Base-by-base conservation (phyloP, 371 early-diverging fungal genomes). In the Amoeboaphelidium occidentale region DNA sequence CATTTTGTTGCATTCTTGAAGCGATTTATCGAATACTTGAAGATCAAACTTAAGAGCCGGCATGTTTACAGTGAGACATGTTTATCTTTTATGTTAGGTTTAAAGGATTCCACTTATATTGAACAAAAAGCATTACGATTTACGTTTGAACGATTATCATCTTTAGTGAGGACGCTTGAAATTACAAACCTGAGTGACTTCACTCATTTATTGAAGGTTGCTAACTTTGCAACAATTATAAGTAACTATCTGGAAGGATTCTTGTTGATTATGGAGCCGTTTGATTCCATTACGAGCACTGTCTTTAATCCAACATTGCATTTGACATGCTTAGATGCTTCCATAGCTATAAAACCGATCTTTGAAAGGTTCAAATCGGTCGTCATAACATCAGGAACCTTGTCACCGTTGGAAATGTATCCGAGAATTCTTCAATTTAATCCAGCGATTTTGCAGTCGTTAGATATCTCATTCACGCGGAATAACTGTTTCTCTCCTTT, bases 381-480 rank as follows among this genome's bases (percentile, higher is more conserved):
- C 2, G 80, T 98, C 42, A 97, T 99, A 56, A 99, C 99, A 0
- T 96, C 97, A 0, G 99, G 98, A 54, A 98, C 99, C 17, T 70
- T 99, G 27, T 93, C 96, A 23, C 98, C 99, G 0, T 67, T 97
- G 58, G 94, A 96, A 42, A 87, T 99, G 77, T 99, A 98, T 59
- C 96, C 98, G n/a, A 81, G 80, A 50, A 84, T 99, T 55, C 69
- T 99, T 14, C 78, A 84, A 39, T 96, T 99, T 65, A 64, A 65
- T 28, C 76, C 75, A 1, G 72, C 81, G 0, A 78, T 76, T 0
- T 78, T 92, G 1, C 51, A 54, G 70, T 76, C 59, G 79, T 84
- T 59, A 86, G 89, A 66, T 87, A 90, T 65, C 73, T 87, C 42
- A 84, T 54, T 92, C 84, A 81, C 94, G 4, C 65, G 96, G 46